Percentiles rank a stretch among this genome's conserved stretches.
Conservation (phyloP, 768 basidiomycete species). For the Vararia minispora region DNA sequence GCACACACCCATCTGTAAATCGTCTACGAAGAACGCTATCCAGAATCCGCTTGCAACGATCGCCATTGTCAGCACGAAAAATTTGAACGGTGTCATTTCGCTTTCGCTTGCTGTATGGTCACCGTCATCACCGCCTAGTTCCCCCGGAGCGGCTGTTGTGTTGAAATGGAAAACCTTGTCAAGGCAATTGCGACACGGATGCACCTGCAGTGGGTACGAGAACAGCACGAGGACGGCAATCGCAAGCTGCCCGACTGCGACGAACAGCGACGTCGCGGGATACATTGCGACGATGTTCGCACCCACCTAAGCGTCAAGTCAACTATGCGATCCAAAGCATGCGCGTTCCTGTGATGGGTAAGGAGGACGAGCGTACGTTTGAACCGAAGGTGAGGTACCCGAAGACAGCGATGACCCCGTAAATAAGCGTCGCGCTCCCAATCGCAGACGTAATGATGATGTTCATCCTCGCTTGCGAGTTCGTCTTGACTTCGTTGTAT, state of each 20-base stretch:
- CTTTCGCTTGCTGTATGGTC: slow-evolving; percentile 45
- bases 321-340: background rate
- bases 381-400: slow-evolving; percentile 91
- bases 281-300: slow-evolving; percentile 93
- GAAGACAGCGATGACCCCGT: slow-evolving; percentile 77
- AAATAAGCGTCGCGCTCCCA: slow-evolving; percentile 68
- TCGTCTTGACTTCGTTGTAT: slow-evolving; percentile 77
- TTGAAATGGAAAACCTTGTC: slow-evolving; percentile 67
- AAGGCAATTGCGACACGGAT: slow-evolving; percentile 83
- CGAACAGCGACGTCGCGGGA: slow-evolving; percentile 76
- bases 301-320: slow-evolving; percentile 73
- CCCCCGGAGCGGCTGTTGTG: slow-evolving; percentile 17
- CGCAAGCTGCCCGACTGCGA: slow-evolving; percentile 84
- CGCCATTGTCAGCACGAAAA: slow-evolving; percentile 50
- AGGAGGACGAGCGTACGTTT: slow-evolving; percentile 39
- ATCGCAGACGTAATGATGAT: slow-evolving; percentile 74
- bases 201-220: slow-evolving; percentile 87
- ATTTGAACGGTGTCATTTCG: slow-evolving; percentile 59
- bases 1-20: slow-evolving; percentile 59
- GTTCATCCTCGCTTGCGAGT: slow-evolving; percentile 76
- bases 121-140: slow-evolving; percentile 33
- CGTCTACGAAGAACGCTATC: slow-evolving; percentile 67
- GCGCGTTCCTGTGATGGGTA: too few relatives aligned
- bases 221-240: slow-evolving; percentile 83
- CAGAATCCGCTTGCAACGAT: slow-evolving; percentile 56